Evolutionary conservation across 768 basidiomycete genomes (phyloP), one percentile per base, ranked within the genome.

Genomic region (Boletus sp.): DNA sequence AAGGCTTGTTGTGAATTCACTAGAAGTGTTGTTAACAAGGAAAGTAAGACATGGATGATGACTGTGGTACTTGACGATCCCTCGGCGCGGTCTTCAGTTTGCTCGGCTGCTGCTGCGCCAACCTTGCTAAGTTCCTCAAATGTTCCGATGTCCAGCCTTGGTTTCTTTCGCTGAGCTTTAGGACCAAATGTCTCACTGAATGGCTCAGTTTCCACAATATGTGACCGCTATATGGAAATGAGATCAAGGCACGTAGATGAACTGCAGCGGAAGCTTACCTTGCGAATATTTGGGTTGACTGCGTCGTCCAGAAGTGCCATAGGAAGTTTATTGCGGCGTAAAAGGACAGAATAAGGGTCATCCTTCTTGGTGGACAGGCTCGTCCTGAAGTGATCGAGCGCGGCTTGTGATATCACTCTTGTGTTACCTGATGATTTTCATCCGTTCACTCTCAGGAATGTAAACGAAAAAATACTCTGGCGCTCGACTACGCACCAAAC

Each of bases 301-400:
- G 90, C 87, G 69, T 97, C 95, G 61, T 96, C 93, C 34, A 99
- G 77, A 39, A 99, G 77, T 9, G 90, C 92, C 94, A 99, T 97
- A 4, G 96, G 96, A 14, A 99, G 79, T 72, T 98, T 98, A 74
- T 98, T 98, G 54, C 94, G 81, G 55, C 88, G 87, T 47, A 99
- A 72, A 33, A 99, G 81, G 11, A 99, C 96, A 9, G 93, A 94
- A 68, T 98, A 99, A 1, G 97, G 97, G 65, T 98, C 95, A 73
- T 91, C 81, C 63, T 93, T 92, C 70, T 85, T 92, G 13, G 81
- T 77, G 23, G 83, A 79, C 42, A 99, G 81, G 64, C 90, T 93
- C 14, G 90, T 93, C 48, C 96, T 79, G 76, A 99, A 99, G 72
- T 98, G 97, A 66, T 97, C 94, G 64, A 99, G 76, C 14, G 96